Conservation (phyloP, 2,329 filamentous ascomycete species). For the Talaromyces sp. region DNA sequence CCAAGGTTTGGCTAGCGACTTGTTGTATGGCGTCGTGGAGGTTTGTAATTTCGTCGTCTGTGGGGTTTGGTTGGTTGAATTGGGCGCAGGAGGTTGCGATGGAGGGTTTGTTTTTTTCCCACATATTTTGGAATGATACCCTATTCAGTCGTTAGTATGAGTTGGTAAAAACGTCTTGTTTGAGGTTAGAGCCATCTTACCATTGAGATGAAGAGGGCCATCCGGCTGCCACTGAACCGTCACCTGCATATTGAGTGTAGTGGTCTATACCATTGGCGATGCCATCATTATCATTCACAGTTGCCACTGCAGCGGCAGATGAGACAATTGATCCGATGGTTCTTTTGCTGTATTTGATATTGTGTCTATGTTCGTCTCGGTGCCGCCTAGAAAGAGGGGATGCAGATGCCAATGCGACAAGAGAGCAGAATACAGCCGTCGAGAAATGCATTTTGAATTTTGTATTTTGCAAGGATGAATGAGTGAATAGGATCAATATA, state of each 20-base stretch:
- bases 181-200: slow-evolving; percentile 5
- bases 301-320: neutral
- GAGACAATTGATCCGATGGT: neutral
- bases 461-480: neutral
- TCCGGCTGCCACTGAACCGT: slow-evolving; percentile 30
- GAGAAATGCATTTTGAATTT: neutral
- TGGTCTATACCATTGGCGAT: slow-evolving; percentile 23
- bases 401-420: neutral
- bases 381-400: neutral
- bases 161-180: neutral
- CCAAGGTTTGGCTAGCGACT: slow-evolving; percentile 27
- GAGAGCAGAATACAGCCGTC: neutral
- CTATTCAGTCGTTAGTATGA: neutral
- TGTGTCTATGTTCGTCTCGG: neutral
- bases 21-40: slow-evolving; percentile 33
- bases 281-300: neutral
- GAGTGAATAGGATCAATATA: neutral
- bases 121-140: slow-evolving; percentile 17
- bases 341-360: neutral
- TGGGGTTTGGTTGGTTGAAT: slow-evolving; percentile 19
- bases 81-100: slow-evolving; percentile 12
- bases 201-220: slow-evolving; percentile 33
- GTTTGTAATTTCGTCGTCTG: slow-evolving; percentile 23
- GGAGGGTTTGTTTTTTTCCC: slow-evolving; percentile 8
- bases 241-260: slow-evolving; percentile 34